Base-by-base conservation (phyloP, 23 red algal species). In the Agarophyton chilense region DNA sequence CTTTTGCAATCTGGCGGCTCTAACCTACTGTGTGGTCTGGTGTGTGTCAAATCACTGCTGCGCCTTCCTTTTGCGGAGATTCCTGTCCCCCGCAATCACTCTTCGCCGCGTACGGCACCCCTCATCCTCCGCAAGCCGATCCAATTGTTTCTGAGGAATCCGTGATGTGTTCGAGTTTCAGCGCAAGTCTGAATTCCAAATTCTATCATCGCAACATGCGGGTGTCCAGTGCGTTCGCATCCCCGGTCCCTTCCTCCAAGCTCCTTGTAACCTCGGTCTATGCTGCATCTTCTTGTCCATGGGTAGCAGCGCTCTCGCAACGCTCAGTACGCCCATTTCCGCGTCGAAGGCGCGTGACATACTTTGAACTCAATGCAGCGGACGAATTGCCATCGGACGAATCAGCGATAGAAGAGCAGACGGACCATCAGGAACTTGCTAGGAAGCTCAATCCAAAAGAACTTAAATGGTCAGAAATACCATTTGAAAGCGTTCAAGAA, bases 381-480 rank as follows among this genome's bases (percentile, higher is more conserved):
- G 32, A 68, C 43, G 42, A 49, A 16, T 9, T 13, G 16, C 61
- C 58, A 54, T 18, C 82, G 8, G 39, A 63, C n/a, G 58, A 66
- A 40, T 35, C 43, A 8, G 14, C 34, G 0, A 32, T 41, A 7
- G 65, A 74, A 52, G 16, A 70, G 4, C 31, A 72, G 26, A 13
- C 41, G 22, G 25, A 55, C 2, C 76, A 58, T 10, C 0, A 60
- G 16, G 33, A 40, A 24, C 45, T 45, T 35, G 22, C 52, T 12
- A 22, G 49, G 40, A 47, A 74, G 68, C 68, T 74, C 39, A 26
- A 24, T 74, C 43, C 82, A 2, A 72, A 86, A 22, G 35, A 70
- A 29, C 40, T 86, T 45, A 89, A 77, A 41, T 91, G 88, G 88
- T 65, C 88, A 12, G 88, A 91, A 34, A 91, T 91, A 10, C 64